Conservation (phyloP, 345 rosid species). For the Fremontodendron californicum region DNA sequence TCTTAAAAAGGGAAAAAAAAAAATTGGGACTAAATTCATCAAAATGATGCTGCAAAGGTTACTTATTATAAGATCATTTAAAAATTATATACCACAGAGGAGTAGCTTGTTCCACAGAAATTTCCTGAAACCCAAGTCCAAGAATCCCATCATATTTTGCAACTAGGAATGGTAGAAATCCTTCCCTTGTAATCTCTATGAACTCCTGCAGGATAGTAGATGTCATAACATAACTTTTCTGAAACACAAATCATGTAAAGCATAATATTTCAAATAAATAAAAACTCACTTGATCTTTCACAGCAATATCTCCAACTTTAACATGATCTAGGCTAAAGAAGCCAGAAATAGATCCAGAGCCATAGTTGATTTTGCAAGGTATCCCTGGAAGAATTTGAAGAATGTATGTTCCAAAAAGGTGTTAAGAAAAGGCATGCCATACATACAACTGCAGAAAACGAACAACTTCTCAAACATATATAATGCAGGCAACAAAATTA, state of each 20-base stretch:
- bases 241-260: not conserved
- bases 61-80: not conserved
- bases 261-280: constrained; percentile 4
- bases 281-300: constrained; percentile 44
- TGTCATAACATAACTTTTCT: constrained; percentile 9
- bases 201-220: constrained; percentile 39
- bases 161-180: constrained; percentile 35
- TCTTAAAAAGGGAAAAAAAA: not conserved
- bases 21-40: not conserved
- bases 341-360: constrained; percentile 44
- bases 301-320: constrained; percentile 40
- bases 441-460: not conserved
- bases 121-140: constrained; percentile 43
- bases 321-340: constrained; percentile 51
- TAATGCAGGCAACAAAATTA: constrained; percentile 16
- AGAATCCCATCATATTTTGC: constrained; percentile 50
- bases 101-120: constrained; percentile 36
- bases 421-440: not conserved
- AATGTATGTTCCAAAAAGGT: not conserved
- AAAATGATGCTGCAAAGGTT: not conserved
- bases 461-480: not conserved
- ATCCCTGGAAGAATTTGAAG: constrained; percentile 30
- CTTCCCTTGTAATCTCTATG: constrained; percentile 48
- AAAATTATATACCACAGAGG: constrained; percentile 45
- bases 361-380: constrained; percentile 46